Percentiles rank a stretch among this genome's conserved stretches.
These are phyloP conservation scores for Rubroshorea leprosula DNA, from an alignment of 345 rosid species.

Conservation along the genomic window DNA sequence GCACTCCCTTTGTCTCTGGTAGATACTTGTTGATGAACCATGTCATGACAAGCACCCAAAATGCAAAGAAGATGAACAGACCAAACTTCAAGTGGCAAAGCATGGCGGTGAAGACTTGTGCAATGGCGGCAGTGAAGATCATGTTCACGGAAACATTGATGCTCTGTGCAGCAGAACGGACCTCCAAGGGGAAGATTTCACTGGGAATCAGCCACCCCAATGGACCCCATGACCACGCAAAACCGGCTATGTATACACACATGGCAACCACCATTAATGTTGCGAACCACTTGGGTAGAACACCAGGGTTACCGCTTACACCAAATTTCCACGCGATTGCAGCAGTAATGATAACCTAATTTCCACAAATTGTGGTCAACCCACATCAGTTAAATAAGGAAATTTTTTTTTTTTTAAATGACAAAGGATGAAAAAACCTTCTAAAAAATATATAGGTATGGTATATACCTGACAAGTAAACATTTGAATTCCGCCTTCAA, in stretches of 20 bases:
- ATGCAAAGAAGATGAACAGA: neutral
- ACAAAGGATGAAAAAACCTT: neutral
- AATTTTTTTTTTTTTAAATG: constrained; percentile 1
- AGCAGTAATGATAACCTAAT: constrained; percentile 33
- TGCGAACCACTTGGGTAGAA: neutral
- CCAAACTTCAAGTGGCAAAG: neutral
- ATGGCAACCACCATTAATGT: neutral
- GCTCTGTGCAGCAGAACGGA: neutral
- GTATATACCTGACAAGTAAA: constrained; percentile 22
- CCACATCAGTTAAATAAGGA: neutral
- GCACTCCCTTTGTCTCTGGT: neutral
- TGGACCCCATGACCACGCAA: neutral
- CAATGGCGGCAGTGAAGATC: neutral
- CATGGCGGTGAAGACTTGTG: neutral
- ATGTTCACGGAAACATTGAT: neutral
- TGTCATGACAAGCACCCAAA: neutral
- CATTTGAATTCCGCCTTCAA: constrained; percentile 39
- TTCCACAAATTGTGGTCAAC: no score
- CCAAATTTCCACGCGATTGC: constrained; percentile 51
- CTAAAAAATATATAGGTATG: no score
- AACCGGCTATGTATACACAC: neutral
- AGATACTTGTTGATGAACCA: no score
- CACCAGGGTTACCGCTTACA: constrained; percentile 24
- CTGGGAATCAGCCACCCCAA: neutral
- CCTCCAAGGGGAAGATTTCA: neutral